Evolutionary conservation across 768 basidiomycete species (phyloP).

Genomic region (Mycena belliarum): DNA sequence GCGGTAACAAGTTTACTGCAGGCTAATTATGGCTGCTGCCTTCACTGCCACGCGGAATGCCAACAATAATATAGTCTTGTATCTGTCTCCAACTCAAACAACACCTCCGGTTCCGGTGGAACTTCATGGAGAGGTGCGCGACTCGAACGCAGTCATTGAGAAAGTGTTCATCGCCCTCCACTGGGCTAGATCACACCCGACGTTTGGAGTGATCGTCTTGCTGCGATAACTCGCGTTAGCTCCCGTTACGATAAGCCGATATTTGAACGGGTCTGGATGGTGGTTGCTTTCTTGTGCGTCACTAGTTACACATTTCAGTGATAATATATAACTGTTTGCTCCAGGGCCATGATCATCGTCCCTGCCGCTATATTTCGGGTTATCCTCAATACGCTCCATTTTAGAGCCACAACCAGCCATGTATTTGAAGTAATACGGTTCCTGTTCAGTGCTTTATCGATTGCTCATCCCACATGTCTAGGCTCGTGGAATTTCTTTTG

Average conservation of each 20-base stretch:
- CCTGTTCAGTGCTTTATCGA: background rate
- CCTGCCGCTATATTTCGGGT: conserved; percentile 41
- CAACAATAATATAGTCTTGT: conserved; percentile 29
- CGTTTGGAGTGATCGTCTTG: conserved; percentile 45
- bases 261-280: conserved; percentile 45
- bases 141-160: background rate
- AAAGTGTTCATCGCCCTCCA: background rate
- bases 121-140: conserved; percentile 37
- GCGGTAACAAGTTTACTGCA: conserved; percentile 18
- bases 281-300: conserved; percentile 42
- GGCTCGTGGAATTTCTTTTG: conserved; percentile 38
- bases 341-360: conserved; percentile 40
- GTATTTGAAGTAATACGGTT: conserved; percentile 17
- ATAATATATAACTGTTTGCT: background rate
- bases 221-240: conserved; percentile 35
- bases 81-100: conserved; percentile 33
- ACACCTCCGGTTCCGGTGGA: conserved; percentile 37
- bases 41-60: conserved; percentile 18
- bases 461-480: conserved; percentile 11
- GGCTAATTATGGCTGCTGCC: conserved; percentile 11
- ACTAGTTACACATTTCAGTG: background rate
- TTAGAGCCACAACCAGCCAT: conserved; percentile 10
- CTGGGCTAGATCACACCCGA: conserved; percentile 39
- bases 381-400: conserved; percentile 30
- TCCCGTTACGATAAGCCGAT: conserved; percentile 43